Evolutionary conservation across 2,329 filamentous ascomycete genomes (phyloP), one percentile per base, ranked within the genome.

Genomic region (Xylaria arbuscula): DNA sequence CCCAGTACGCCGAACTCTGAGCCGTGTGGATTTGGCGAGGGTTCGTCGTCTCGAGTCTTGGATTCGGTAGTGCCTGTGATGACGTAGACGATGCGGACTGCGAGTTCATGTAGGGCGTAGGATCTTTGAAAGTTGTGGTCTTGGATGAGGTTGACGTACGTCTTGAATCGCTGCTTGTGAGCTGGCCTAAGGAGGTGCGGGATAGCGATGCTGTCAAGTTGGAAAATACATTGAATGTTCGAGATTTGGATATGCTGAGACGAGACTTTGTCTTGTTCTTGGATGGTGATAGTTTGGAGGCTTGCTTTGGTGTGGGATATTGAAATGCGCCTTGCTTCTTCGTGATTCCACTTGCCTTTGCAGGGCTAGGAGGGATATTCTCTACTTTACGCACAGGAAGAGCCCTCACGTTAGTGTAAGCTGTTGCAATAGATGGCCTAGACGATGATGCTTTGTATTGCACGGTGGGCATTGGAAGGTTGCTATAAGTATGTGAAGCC

Each of bases 1-100:
- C 81, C 89, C 89, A 92, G 76, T 89, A 91, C 2, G 81, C 77
- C 1, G 83, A 82, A 6, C 83, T 78, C 72, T 86, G 83, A 1
- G 84, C 81, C 0, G 75, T 78, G 59, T 76, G 75, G 15, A 88
- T 77, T 28, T 78, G 66, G 34, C 71, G 73, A n/a, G 74, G 70
- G 42, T 77, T 72, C 38, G 56, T 13, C 24, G 38, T 38, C 11
- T 47, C 60, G 13, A 32, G 55, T 32, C 11, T 6, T 22, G 53
- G 48, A 53, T 15, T 38, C n/a, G 13, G 36, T 40, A 61, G 64
- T 10, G 57, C 54, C 24, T 65, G 62, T 38, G 68, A 71, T 11
- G 70, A 70, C 22, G 15, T 47, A 1, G 72, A 70, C 9, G 60
- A 65, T 32, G 62, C 57, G 3, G 24, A 55, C 22, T 59, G 51